Percentiles rank a stretch among this genome's conserved stretches.
phyloP scores from a whole-genome alignment of 1,284 basidiomycete species.

The Rhodofomes roseus region DNA sequence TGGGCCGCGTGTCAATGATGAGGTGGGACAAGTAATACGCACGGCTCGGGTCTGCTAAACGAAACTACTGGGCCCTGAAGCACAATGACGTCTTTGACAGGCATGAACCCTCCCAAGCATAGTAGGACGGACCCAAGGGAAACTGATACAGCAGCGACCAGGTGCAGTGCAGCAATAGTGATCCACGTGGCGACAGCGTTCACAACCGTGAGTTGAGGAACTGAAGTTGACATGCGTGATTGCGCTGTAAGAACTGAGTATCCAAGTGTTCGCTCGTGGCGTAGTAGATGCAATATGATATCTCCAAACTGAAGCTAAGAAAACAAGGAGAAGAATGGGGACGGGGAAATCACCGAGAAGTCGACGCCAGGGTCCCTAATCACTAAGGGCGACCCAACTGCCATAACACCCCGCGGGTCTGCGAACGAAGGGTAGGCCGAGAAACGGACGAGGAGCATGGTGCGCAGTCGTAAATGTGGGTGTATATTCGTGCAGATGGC shows the following conservation, averaged over 20 bases:
- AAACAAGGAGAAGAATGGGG: constrained; percentile 14
- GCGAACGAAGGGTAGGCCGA: constrained; percentile 10
- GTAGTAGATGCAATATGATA: constrained; percentile 22
- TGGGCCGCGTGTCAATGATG: too few species aligned
- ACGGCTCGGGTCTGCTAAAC: not conserved
- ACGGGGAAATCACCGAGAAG: constrained; percentile 11
- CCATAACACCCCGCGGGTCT: constrained; percentile 14
- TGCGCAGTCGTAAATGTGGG: constrained; percentile 30
- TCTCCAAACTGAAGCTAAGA: constrained; percentile 19
- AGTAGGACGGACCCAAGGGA: too few species aligned
- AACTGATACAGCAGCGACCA: too few species aligned
- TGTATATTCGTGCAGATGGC: constrained; percentile 32
- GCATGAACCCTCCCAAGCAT: too few species aligned
- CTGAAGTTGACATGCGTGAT: not conserved
- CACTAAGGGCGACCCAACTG: constrained; percentile 13
- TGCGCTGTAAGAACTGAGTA: not conserved
- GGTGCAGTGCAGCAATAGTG: too few species aligned
- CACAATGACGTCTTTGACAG: not conserved
- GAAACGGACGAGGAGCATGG: constrained; percentile 16
- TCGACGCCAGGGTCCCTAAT: constrained; percentile 12
- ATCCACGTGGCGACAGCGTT: too few species aligned
- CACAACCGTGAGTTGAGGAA: too few species aligned
- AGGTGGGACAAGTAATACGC: not conserved
- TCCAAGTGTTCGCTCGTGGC: not conserved
- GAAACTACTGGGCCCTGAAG: not conserved